Evolutionary conservation across 305 asterid species (phyloP), one percentile per base, ranked within the genome.

Genomic region (Plantago coronopus): DNA sequence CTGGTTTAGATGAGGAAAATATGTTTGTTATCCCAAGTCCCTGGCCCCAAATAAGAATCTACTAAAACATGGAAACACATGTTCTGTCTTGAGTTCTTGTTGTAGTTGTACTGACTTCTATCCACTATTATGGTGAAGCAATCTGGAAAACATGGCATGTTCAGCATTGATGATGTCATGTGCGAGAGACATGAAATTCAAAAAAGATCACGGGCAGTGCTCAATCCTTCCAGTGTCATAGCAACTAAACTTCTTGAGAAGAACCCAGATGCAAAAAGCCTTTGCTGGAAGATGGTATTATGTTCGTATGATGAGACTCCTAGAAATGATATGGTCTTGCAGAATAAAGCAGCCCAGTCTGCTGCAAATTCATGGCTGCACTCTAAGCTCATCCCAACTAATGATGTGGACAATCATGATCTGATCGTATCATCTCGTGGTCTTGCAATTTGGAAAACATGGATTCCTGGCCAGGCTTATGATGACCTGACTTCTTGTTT

Each of bases 271-370:
- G 74, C 84, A 61, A 79, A 83, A 72, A 89, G 94, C 76, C 78
- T 94, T 70, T 94, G 99, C 81, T 94, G 96, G 97, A 94, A 94
- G 78, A 56, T 94, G 59, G 72, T 87, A 49, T 38, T 94, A 48
- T 83, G 83, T 70, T 79, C 86, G 61, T 80, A 63, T 63, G 81
- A 78, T 20, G 83, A 75, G 64, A 43, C 61, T 27, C 54, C 48
- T 45, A 62, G 62, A 53, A 63, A 68, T 47, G 43, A 61, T 19
- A 59, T 15, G n/a, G 65, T 45, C 61, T 74, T 57, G 60, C 72
- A 45, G 65, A 76, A 70, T 55, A 78, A 69, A 47, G 48, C 64
- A 56, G 59, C 59, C 61, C 69, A 54, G 54, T 66, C 79, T 48
- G 61, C 72, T 63, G 78, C 88, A 57, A 61, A 65, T 67, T 69